A percentile compares a stretch with the other conserved stretches of the same genome.
Evolutionary conservation across 441 rosid genomes (phyloP).

Genomic region (Populus hybrid): DNA sequence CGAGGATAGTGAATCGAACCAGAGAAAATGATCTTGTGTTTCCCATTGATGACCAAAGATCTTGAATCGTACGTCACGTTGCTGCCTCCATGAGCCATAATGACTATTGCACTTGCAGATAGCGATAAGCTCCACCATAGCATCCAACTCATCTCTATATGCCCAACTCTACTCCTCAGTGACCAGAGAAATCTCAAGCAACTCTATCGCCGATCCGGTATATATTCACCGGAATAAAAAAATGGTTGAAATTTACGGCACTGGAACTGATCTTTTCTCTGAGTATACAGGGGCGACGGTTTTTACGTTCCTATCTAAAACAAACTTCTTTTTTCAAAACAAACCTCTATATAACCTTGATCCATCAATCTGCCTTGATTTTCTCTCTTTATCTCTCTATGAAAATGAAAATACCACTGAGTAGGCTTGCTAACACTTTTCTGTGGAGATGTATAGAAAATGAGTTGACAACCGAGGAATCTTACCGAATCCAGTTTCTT

Average conservation of each 20-base stretch:
- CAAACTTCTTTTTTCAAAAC: background rate
- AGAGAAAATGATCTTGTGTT: conserved; percentile 29
- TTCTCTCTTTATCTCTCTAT: background rate
- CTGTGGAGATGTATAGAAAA: background rate
- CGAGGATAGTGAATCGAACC: conserved; percentile 41
- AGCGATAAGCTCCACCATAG: background rate
- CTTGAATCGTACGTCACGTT: conserved; percentile 29
- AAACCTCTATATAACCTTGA: background rate
- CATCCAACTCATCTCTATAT: background rate
- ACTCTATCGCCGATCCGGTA: background rate
- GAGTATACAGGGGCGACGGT: background rate
- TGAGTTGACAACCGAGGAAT: background rate
- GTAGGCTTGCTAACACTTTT: background rate
- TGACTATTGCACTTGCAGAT: background rate
- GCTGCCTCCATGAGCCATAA: background rate
- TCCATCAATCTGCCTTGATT: background rate
- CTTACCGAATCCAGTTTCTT: background rate
- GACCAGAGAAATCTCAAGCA: background rate
- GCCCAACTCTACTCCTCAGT: background rate
- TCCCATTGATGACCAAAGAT: conserved; percentile 35
- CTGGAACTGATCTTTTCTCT: background rate
- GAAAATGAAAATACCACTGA: background rate
- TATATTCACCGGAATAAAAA: background rate
- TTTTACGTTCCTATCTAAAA: background rate
- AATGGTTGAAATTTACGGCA: background rate